Conservation (phyloP, 306 rosid species). For the Cicer chorassanicum region DNA sequence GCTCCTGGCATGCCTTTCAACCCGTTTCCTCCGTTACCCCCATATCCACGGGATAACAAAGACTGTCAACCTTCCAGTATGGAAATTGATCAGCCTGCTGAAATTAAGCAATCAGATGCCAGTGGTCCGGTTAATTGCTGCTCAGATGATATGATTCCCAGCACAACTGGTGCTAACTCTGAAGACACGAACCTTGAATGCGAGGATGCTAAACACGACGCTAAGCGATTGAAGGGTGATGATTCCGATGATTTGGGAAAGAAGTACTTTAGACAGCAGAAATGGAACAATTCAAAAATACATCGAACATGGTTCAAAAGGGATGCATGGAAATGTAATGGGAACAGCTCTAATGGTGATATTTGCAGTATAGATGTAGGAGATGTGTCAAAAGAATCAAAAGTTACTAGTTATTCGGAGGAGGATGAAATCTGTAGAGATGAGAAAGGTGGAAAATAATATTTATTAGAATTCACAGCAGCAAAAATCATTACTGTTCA, state of each 20-base stretch:
- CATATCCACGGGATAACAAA: slow-evolving; percentile 59
- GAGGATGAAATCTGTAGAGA: slow-evolving; percentile 68
- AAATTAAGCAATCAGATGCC: slow-evolving; percentile 50
- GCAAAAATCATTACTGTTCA: slow-evolving; percentile 64
- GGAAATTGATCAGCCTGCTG: slow-evolving; percentile 49
- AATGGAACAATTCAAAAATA: slow-evolving; percentile 70
- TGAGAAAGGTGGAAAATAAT: slow-evolving; percentile 65
- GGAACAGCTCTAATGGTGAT: slow-evolving; percentile 54
- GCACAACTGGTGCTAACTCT: slow-evolving; percentile 60
- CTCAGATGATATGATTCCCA: slow-evolving; percentile 60
- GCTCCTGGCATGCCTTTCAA: slow-evolving; percentile 93
- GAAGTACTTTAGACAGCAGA: slow-evolving; percentile 82
- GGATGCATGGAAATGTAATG: slow-evolving; percentile 59
- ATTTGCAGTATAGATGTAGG: slow-evolving; percentile 57
- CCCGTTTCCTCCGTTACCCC: slow-evolving; percentile 93
- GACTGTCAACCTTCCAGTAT: slow-evolving; percentile 51
- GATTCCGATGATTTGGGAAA: slow-evolving; percentile 69
- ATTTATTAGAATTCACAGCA: slow-evolving; percentile 65
- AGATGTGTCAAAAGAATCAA: slow-evolving; percentile 57
- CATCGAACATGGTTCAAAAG: slow-evolving; percentile 63
- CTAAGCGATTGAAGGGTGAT: slow-evolving; percentile 61
- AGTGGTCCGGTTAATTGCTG: slow-evolving; percentile 45
- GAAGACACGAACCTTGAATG: slow-evolving; percentile 43
- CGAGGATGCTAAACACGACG: slow-evolving; percentile 44
- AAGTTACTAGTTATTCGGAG: slow-evolving; percentile 57